Conservation (phyloP, 2,329 filamentous ascomycete genomes). For the Aurifilum marmelostoma region DNA sequence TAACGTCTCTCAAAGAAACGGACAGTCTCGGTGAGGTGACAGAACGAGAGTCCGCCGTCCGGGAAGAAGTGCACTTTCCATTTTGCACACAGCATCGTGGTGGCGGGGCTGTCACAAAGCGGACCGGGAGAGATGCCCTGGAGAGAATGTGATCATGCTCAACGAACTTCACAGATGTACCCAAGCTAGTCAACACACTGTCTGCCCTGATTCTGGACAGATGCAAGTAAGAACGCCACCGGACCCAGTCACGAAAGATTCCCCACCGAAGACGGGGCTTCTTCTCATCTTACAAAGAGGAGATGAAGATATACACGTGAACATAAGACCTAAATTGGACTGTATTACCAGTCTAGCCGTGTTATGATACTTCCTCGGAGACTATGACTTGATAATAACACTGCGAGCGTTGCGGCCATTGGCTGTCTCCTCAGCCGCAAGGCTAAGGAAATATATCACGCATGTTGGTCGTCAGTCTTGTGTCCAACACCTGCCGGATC, state of each 20-base stretch:
- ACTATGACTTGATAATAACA: neutral
- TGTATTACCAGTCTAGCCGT: neutral
- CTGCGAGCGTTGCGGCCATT: neutral
- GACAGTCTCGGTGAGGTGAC: neutral
- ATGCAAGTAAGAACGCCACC: neutral
- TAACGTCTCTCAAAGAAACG: slow-evolving; percentile 1
- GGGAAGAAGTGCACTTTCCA: too few relatives aligned
- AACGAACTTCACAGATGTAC: neutral
- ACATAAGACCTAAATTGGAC: neutral
- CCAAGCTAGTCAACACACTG: neutral
- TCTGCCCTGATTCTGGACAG: neutral
- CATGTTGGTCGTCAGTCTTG: neutral
- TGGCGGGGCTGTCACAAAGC: too few relatives aligned
- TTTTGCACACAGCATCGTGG: too few relatives aligned
- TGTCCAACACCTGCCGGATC: neutral
- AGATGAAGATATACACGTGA: neutral
- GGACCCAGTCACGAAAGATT: neutral
- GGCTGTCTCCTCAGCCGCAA: neutral
- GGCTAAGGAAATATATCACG: neutral
- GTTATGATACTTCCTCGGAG: neutral
- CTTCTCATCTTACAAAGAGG: too few relatives aligned
- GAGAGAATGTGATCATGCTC: neutral
- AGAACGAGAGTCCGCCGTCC: neutral
- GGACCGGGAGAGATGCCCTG: neutral
- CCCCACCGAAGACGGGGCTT: neutral